phyloP scores from a whole-genome alignment of 495 filamentous ascomycete genomes.

The Tuber calosporum region DNA sequence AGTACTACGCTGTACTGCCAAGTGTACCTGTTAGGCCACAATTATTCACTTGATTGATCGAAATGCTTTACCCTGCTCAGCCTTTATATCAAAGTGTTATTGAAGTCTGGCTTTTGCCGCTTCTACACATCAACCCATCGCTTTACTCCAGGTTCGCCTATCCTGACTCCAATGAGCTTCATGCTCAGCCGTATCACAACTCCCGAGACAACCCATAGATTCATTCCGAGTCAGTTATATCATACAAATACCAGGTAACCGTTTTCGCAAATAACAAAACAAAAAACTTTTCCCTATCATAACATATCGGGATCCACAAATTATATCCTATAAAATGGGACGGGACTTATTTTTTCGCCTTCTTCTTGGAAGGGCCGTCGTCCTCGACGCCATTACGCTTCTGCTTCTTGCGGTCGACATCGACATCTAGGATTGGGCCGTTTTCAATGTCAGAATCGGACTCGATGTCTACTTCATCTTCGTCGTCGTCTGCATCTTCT shows the following conservation, averaged over 20 bases:
- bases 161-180: not conserved
- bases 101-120: not conserved
- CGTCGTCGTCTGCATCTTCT: conserved; percentile 49
- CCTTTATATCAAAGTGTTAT: not conserved
- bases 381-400: conserved; percentile 45
- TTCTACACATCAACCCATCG: not conserved
- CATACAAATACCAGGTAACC: not conserved
- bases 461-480: conserved; percentile 45
- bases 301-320: not conserved
- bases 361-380: conserved; percentile 32
- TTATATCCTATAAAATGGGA: not conserved
- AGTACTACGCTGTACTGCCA: not conserved
- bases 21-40: not conserved
- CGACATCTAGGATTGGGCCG: conserved; percentile 5
- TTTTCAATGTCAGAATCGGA: conserved; percentile 28
- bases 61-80: not conserved
- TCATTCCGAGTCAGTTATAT: not conserved
- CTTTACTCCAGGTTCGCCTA: not conserved
- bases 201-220: not conserved
- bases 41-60: not conserved
- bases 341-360: conserved; percentile 29
- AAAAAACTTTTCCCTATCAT: not conserved
- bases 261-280: not conserved
- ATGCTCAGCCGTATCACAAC: not conserved
- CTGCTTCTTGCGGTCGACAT: conserved; percentile 42